Base-by-base conservation (phyloP, 176 grass and related monocot species). In the Leersia perrieri region DNA sequence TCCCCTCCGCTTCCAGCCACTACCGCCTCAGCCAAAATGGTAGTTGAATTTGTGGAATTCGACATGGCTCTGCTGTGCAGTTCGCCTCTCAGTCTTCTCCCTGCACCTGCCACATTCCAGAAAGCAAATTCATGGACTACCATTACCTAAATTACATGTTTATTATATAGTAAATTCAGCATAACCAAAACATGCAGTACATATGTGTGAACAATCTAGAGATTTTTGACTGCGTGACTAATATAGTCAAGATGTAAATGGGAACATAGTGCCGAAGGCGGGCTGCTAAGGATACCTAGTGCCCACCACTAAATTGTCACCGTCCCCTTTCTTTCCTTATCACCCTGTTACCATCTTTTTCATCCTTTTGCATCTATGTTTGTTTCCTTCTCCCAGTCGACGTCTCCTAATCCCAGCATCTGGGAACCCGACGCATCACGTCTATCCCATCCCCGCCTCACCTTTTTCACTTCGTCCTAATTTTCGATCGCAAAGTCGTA, bases 41-140 rank as follows among this genome's bases (percentile, higher is more conserved):
- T n/a, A n/a, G 80, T 84, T 7, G 89, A 82, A 35, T 83, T 83
- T 1, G 60, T 66, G 25, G 53, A 75, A 20, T 31, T 75, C 18
- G 86, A 89, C 81, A 98, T 91, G 5, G 70, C 27, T 85, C 77
- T 92, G 45, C 34, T 63, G 32, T 34, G 72, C 11, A 55, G 32
- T 45, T 25, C 65, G 39, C 57, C 72, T 60, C 65, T 47, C 1
- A 1, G n/a, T 2, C 70, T 77, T 29, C n/a, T 42, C n/a, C 58
- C 77, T 58, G 66, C 28, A 66, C 33, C 41, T 14, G 3, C 14
- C 0, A 66, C 42, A 67, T 32, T 33, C 7, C 34, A 70, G 27
- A 12, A 68, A 63, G 58, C 3, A 28, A 70, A 26, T 0, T 11
- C 55, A 40, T 0, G 11, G 14, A n/a, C 7, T 33, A 8, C 61